Base-by-base conservation (phyloP, 2,329 filamentous ascomycete genomes). In the Aspergillus terreus region DNA sequence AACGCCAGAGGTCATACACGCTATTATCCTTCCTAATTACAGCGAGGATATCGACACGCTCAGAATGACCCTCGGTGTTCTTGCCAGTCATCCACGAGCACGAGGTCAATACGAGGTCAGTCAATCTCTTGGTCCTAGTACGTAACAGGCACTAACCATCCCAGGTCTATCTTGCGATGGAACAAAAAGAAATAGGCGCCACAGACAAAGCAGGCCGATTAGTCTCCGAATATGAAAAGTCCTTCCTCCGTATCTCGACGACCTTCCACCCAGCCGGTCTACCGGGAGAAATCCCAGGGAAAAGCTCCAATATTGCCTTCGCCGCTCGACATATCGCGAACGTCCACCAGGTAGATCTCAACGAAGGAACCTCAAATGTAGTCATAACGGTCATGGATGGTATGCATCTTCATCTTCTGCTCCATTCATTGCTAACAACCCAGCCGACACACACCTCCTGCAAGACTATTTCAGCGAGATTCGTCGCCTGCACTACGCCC, bases 281-380 rank as follows among this genome's bases (percentile, higher is more conserved):
- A 47, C 79, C 81, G 3, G 82, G 83, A 11, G 86, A 90, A 65
- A 81, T 85, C 46, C 83, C 85, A 49, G 86, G 86, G 52, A 90
- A 90, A 65, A 86, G 86, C 57, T 89, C 86, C 73, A 90, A 90
- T 67, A 78, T 87, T 54, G 81, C 82, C 47, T 90, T 85, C 83
- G 84, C 85, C 15, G 86, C 85, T 9, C 58, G 61, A 10, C 54
- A 59, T 7, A 61, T 68, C 27, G 54, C 63, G 4, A 55, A 66
- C 21, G 50, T 61, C 6, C 59, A 63, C 40, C 57, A 56, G 2
- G 27, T 51, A 6, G 59, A 64, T 6, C 50, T 63, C 9, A 55
- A 53, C 45, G 35, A 38, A n/a, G 35, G 35, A 14, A 17, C 12
- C 1, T 38, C 35, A n/a, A 38, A 38, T 9, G 35, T 38, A n/a